Percentiles rank a stretch among this genome's conserved stretches.
Evolutionary conservation across 352 stramenopile species (phyloP).

Genomic region (Globisporangium apiculatum): DNA sequence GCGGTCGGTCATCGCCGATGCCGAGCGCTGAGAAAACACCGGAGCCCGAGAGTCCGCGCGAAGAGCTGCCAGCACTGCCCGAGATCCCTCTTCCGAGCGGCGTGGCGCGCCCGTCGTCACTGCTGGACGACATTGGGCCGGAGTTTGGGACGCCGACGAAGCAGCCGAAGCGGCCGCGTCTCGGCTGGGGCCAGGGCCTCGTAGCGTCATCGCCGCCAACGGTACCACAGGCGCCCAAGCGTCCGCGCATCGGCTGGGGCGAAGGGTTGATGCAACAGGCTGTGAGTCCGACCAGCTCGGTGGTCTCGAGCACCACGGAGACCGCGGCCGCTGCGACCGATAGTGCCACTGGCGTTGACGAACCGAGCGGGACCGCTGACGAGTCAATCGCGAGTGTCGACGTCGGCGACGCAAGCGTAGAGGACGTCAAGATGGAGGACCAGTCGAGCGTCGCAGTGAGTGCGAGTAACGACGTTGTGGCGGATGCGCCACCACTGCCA

Average conservation of each 20-base stretch:
- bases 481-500: background rate
- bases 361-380: background rate
- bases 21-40: background rate
- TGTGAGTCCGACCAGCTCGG: conserved; percentile 7
- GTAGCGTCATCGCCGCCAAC: conserved; percentile 49
- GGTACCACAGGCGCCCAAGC: conserved; percentile 33
- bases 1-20: conserved; percentile 7
- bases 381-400: conserved; percentile 2
- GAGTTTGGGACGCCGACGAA: conserved; percentile 36
- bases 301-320: conserved; percentile 10
- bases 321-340: background rate
- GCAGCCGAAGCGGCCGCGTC: conserved; percentile 44
- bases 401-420: background rate
- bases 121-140: conserved; percentile 13
- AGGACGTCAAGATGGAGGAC: conserved; percentile 7
- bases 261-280: conserved; percentile 54
- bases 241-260: conserved; percentile 76
- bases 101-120: conserved; percentile 4
- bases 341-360: background rate
- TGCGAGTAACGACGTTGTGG: background rate
- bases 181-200: conserved; percentile 83
- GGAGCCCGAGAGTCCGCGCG: conserved; percentile 13
- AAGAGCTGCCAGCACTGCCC: conserved; percentile 56
- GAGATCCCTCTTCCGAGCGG: conserved; percentile 47
- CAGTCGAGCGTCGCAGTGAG: background rate